These are phyloP conservation scores for Plectranthus barbatus DNA, from an alignment of 257 asterid genomes.

Conservation along the genomic window DNA sequence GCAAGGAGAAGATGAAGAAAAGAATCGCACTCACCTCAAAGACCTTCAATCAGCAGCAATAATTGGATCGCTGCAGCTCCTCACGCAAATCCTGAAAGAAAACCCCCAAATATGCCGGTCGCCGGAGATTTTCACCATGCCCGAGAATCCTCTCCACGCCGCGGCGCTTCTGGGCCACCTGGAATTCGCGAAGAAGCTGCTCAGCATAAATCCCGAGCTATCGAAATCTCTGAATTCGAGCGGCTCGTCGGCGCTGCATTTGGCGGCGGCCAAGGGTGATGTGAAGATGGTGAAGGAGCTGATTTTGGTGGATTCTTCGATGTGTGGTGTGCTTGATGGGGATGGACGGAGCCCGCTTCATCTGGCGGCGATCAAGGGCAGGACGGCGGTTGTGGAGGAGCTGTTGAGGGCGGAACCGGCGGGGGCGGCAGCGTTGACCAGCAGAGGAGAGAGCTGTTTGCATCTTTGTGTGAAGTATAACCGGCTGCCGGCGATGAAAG, in stretches of 20 bases:
- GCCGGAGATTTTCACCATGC: background rate
- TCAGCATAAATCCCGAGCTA: conserved; percentile 4
- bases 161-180: conserved; percentile 22
- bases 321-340: conserved; percentile 14
- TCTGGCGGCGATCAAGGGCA: conserved; percentile 25
- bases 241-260: conserved; percentile 26
- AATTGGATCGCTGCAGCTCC: conserved; percentile 1
- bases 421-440: conserved; percentile 13
- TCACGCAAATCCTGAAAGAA: conserved; percentile 14
- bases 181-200: conserved; percentile 11
- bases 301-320: conserved; percentile 8
- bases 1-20: conserved; percentile 1
- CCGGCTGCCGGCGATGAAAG: conserved; percentile 24
- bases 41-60: conserved; percentile 17
- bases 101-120: conserved; percentile 16
- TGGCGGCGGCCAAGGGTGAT: conserved; percentile 26
- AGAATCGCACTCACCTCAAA: conserved; percentile 1
- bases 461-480: conserved; percentile 27
- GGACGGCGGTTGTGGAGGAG: conserved; percentile 17
- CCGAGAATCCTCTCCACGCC: conserved; percentile 14
- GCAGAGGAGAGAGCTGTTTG: conserved; percentile 22
- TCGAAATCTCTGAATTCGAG: conserved; percentile 13
- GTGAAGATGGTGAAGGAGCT: conserved; percentile 13
- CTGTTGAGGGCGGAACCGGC: conserved; percentile 12
- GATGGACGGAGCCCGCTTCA: conserved; percentile 26